Evolutionary conservation across 306 rosid species (phyloP).

Genomic region (Purshia tridentata): DNA sequence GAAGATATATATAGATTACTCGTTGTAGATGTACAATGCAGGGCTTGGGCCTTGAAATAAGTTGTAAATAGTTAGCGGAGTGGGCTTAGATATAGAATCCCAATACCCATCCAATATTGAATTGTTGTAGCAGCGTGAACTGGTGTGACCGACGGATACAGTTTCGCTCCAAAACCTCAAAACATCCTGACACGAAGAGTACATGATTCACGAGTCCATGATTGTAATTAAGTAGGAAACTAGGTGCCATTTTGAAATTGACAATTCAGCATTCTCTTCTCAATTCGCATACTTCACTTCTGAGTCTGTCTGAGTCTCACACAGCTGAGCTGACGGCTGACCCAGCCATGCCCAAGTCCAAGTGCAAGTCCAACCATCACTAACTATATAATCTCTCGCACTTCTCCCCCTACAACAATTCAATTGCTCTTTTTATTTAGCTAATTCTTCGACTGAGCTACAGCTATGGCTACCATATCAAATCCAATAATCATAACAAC

Average conservation of each 20-base stretch:
- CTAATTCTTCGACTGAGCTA: slow-evolving; percentile 1
- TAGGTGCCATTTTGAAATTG: neutral
- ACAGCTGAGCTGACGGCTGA: neutral
- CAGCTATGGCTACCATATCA: slow-evolving; percentile 33
- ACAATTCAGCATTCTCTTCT: neutral
- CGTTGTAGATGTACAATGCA: too few species aligned
- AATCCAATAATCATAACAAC: slow-evolving; percentile 22
- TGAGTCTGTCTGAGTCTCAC: neutral
- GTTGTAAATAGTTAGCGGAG: too few species aligned
- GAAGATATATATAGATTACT: too few species aligned
- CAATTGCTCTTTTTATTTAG: neutral
- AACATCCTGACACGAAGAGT: too few species aligned
- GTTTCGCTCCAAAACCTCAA: too few species aligned
- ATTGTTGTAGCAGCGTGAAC: too few species aligned
- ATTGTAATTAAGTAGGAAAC: too few species aligned
- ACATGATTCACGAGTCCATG: too few species aligned
- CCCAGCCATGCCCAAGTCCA: slow-evolving; percentile 2
- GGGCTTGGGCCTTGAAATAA: too few species aligned
- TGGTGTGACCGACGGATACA: too few species aligned
- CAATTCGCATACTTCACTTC: neutral
- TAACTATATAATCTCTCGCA: neutral
- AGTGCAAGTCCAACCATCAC: neutral
- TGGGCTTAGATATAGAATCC: too few species aligned
- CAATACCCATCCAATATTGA: too few species aligned
- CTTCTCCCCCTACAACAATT: neutral